Evolutionary conservation across 805 yeast species (phyloP), one percentile per base, ranked within the genome.

Genomic region (Ogataea saltuana): DNA sequence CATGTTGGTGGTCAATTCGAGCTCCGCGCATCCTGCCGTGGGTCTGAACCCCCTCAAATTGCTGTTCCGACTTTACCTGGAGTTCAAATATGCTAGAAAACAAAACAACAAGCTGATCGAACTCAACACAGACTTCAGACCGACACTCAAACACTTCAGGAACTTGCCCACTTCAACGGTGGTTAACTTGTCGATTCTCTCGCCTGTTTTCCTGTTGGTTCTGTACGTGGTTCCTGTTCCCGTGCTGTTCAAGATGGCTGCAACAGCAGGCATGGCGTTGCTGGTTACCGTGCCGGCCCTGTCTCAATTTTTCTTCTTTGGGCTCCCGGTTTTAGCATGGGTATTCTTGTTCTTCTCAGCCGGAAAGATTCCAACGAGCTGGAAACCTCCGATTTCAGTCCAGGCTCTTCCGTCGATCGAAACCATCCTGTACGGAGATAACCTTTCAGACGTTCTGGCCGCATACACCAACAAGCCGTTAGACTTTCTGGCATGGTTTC

Each of bases 401-500:
- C 83, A 90, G 53, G 83, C 87, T 17, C 74, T 90, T 37, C 97
- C 98, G 0, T 93, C 95, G 2, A 72, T 89, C 68, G 98, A 90
- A 64, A 88, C 97, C 30, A 85, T 90, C 43, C 69, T 91, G 46
- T 90, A 88, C 59, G 97, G 97, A 39, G 96, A 90, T 57, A 86
- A 91, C 65, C 72, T 91, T 56, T 81, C 90, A 41, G 86, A 85
- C 54, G 81, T 90, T 18, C 73, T 89, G 56, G 93, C 97, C 1
- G 78, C 90, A 5, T 71, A 81, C 12, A 81, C 85, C 13, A 77
- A 73, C 48, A 63, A 84, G 2, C 54, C 80, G 6, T 68, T 87
- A 42, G 98, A 90, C 60, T 70, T 90, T n/a, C 55, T 88, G 38
- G 97, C 97, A 4, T 90, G 97, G 97, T 65, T 91, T 29, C 97